Base-by-base conservation (phyloP, 257 asterid genomes). In the Ajuga chamaepitys region DNA sequence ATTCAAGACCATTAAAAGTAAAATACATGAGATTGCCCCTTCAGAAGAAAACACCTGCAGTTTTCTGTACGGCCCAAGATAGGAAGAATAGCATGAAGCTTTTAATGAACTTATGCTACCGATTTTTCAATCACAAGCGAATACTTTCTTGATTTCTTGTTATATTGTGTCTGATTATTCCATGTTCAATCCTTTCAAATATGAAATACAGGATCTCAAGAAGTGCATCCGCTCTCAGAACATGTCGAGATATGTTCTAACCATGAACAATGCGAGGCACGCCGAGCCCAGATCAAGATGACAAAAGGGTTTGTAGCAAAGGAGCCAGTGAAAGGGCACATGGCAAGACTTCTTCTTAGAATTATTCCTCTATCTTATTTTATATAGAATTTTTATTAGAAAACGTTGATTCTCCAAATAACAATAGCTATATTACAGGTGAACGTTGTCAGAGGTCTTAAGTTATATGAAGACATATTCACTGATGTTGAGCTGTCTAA, bases 391-490 rank as follows among this genome's bases (percentile, higher is more conserved):
- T 35, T 67, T 26, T 40, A 30, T 1, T n/a, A 21, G n/a, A 9
- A 16, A 47, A 51, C 22, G 1, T 63, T n/a, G 7, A 9, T 61
- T n/a, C 11, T 59, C 34, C 9, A 35, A 21, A 44, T 10, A 3
- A 46, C 30, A 28, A 35, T 7, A 40, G 26, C 55, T 55, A 24
- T n/a, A 50, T 71, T 71, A 50, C 89, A 93, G 99, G 88, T 93
- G 75, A 93, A 93, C 71, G 96, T 89, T 64, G 97, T 89, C 51
- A 86, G 87, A 81, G 99, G 99, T 63, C 95, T 93, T 54, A 93
- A 93, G 86, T 73, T 86, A 70, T 87, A 87, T 32, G 99, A 93
- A 75, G 91, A 80, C 69, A 63, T 93, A 21, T 89, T 93, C 74
- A 85, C 86, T 30, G 88, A 78, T 16, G 68, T 64, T 59, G 97